A percentile compares a stretch with the other conserved stretches of the same genome.
Conservation (phyloP, 371 early-diverging fungal species). For the Batkoa obscura region DNA sequence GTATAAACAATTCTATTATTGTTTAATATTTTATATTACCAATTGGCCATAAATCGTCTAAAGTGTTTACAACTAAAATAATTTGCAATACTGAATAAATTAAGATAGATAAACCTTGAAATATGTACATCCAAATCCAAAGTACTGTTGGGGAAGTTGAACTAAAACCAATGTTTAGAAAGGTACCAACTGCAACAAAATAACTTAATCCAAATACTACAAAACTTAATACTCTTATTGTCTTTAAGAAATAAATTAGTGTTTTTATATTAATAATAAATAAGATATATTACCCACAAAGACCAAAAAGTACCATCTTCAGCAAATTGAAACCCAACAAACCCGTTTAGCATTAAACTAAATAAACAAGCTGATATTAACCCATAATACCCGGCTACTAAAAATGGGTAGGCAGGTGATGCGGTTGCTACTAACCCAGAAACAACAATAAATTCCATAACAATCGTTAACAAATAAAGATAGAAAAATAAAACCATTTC, state of each 20-base stretch:
- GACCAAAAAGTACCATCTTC: conserved; percentile 74
- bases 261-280: not conserved
- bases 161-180: conserved; percentile 37
- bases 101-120: conserved; percentile 40
- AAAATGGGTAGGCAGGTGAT: conserved; percentile 49
- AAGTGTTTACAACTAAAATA: conserved; percentile 57
- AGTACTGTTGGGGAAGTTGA: conserved; percentile 36
- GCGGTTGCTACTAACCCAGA: conserved; percentile 64
- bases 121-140: conserved; percentile 52
- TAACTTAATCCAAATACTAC: conserved; percentile 36
- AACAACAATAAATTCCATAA: conserved; percentile 58
- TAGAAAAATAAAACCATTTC: conserved; percentile 86
- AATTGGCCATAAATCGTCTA: conserved; percentile 81
- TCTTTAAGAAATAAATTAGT: conserved; percentile 18
- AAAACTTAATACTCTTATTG: conserved; percentile 43
- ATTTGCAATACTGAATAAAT: conserved; percentile 64
- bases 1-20: no score
- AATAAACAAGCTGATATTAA: conserved; percentile 53
- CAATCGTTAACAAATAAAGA: conserved; percentile 41
- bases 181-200: conserved; percentile 56
- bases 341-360: conserved; percentile 71
- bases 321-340: conserved; percentile 78
- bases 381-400: conserved; percentile 53
- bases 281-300: conserved; percentile 19
- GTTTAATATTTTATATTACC: conserved; percentile 11